phyloP scores from a whole-genome alignment of 163 green algal species.

The Scenedesmus sp. region DNA sequence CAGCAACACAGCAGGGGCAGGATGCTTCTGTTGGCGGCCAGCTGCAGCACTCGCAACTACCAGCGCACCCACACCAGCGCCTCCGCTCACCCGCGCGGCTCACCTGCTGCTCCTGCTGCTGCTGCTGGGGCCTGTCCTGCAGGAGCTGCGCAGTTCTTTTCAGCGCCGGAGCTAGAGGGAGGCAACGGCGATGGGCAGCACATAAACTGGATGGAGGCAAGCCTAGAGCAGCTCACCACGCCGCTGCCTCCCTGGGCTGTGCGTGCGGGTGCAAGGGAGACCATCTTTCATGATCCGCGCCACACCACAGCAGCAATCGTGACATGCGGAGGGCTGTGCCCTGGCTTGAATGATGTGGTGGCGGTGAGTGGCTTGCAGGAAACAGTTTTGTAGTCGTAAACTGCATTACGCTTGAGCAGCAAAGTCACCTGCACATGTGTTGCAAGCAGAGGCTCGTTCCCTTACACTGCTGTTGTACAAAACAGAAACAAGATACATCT shows the following conservation, averaged over 20 bases:
- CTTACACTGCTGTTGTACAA: too few relatives aligned
- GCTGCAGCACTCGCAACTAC: too few relatives aligned
- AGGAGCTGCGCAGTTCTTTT: slow-evolving; percentile 37
- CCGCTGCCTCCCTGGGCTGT: slow-evolving; percentile 86
- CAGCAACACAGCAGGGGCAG: too few relatives aligned
- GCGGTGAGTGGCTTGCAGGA: slow-evolving; percentile 42
- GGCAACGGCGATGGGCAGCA: slow-evolving; percentile 34
- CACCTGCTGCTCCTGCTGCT: too few relatives aligned
- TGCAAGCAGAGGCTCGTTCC: too few relatives aligned
- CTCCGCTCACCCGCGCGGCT: too few relatives aligned
- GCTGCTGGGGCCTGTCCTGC: not conserved
- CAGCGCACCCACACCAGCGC: too few relatives aligned
- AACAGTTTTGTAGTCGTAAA: not conserved
- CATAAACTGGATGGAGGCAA: slow-evolving; percentile 63
- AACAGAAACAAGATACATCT: too few relatives aligned
- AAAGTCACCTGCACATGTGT: not conserved
- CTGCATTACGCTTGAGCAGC: not conserved
- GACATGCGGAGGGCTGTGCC: slow-evolving; percentile 94
- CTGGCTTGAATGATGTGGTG: slow-evolving; percentile 97
- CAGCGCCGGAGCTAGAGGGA: slow-evolving; percentile 13
- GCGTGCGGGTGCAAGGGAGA: slow-evolving; percentile 71
- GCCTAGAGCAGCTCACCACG: slow-evolving; percentile 74
- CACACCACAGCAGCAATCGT: slow-evolving; percentile 87
- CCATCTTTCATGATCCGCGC: slow-evolving; percentile 83
- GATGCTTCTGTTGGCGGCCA: too few relatives aligned